Evolutionary conservation across 495 filamentous ascomycete species (phyloP), one percentile per base, ranked within the genome.

Genomic region (Penicillium herquei): DNA sequence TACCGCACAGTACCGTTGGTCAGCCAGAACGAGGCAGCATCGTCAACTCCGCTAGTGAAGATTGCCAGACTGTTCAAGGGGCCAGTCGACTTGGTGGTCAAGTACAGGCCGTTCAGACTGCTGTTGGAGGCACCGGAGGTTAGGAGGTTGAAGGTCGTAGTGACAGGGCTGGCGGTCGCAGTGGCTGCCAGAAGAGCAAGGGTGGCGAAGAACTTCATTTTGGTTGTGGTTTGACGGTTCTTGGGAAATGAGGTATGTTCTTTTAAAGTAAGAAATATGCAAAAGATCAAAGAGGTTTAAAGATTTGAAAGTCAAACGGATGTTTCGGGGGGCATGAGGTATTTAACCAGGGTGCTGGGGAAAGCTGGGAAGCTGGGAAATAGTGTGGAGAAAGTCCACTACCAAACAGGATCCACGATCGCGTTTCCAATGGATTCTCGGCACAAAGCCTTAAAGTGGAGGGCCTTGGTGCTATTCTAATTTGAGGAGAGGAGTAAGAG

Each of bases 11-110:
- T 59, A 11, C 58, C 54, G 42, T 65, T 63, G 46, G 8, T 16
- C 7, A 63, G n/a, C 43, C 40, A 50, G 47, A 67, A 67, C 11
- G 33, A 48, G 8, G 51, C 56, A 10, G 65, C 62, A n/a, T 11
- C 33, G 16, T 43, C 39, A 30, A 51, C 37, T 0, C 49, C 18
- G 34, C 39, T 49, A 8, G 55, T 49, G 34, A 69, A 55, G 26
- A 70, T 49, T 16, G 62, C 61, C 33, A 55, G 49, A 35, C 59
- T 68, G 53, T 61, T 61, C 11, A 65, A 44, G 1, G 62, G 62
- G 35, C 56, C 57, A 4, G 35, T 51, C 13, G 49, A 35, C 42
- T 54, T 16, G 44, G 55, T 58, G 48, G 57, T 52, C 11, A 66
- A 52, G 52, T 54, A 66, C 8, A 66, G 53, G 43, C 26, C 48